Evolutionary conservation across 2,329 filamentous ascomycete genomes (phyloP).

Genomic region (Claviceps spartinae): DNA sequence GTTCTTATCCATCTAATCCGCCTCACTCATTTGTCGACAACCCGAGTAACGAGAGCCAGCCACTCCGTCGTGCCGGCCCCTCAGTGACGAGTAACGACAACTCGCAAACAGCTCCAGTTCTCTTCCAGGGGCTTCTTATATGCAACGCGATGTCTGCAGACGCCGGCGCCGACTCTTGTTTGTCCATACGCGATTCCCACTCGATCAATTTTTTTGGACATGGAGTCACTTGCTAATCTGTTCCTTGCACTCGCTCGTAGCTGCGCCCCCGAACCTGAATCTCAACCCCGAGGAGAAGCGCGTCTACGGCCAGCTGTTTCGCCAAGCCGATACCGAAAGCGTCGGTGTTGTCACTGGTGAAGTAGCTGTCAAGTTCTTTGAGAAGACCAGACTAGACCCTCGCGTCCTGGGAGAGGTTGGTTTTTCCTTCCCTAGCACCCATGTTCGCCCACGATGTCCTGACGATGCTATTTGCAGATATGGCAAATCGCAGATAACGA

Average conservation of each 20-base stretch:
- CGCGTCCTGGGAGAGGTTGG: constrained; percentile 75
- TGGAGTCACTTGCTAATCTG: constrained; percentile 6
- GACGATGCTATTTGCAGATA: constrained; percentile 45
- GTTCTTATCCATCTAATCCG: neutral
- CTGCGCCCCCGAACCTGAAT: constrained; percentile 61
- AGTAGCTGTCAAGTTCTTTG: constrained; percentile 92
- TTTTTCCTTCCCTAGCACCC: constrained; percentile 7
- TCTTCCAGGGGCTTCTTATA: neutral
- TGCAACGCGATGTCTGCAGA: constrained; percentile 14
- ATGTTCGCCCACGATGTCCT: neutral
- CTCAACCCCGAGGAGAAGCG: constrained; percentile 86
- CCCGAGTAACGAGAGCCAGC: neutral
- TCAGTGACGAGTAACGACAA: constrained; percentile 1
- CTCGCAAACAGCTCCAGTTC: neutral
- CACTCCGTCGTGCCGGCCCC: neutral
- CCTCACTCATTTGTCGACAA: neutral
- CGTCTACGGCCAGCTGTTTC: constrained; percentile 84
- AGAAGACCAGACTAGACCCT: constrained; percentile 82
- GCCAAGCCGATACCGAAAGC: constrained; percentile 79
- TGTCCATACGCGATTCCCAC: neutral
- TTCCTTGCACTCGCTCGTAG: constrained; percentile 17
- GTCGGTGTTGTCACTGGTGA: constrained; percentile 93
- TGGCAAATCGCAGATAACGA: constrained; percentile 98
- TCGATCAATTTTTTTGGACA: neutral
- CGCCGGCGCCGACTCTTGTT: constrained; percentile 13